A percentile compares a stretch with the other conserved stretches of the same genome.
These are phyloP conservation scores for Domatiomyces catenatus DNA, from an alignment of 2,329 filamentous ascomycete species.

Conservation along the genomic window DNA sequence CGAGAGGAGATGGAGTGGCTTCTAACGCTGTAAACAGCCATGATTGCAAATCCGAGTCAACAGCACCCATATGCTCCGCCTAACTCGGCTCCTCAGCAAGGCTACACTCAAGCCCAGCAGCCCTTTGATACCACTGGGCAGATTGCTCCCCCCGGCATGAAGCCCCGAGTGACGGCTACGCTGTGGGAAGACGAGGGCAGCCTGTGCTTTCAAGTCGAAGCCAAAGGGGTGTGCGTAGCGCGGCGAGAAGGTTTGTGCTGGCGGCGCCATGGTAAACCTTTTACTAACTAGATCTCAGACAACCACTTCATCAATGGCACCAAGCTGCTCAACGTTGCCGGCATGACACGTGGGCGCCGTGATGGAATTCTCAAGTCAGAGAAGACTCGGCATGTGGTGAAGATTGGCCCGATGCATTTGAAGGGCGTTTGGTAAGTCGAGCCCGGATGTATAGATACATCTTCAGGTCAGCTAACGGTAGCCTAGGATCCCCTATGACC, in stretches of 20 bases:
- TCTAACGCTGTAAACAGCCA: constrained; percentile 24
- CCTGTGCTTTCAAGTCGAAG: constrained; percentile 93
- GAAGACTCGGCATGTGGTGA: constrained; percentile 90
- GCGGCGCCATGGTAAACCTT: neutral
- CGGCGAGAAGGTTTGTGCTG: constrained; percentile 61
- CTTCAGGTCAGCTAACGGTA: constrained; percentile 5
- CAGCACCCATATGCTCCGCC: constrained; percentile 14
- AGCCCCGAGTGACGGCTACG: constrained; percentile 88
- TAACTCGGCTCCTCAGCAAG: constrained; percentile 10
- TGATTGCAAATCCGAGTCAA: constrained; percentile 15
- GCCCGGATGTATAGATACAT: neutral
- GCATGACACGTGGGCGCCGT: constrained; percentile 89
- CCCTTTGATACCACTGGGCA: constrained; percentile 81
- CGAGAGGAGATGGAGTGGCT: neutral
- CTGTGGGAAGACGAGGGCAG: constrained; percentile 98
- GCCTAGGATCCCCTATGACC: constrained; percentile 85
- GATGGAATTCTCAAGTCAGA: constrained; percentile 97
- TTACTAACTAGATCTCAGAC: constrained; percentile 38
- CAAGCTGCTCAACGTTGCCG: constrained; percentile 88
- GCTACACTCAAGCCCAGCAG: constrained; percentile 16
- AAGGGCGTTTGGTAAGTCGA: constrained; percentile 81
- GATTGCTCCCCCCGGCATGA: constrained; percentile 81
- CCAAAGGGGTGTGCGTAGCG: constrained; percentile 87
- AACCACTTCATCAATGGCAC: constrained; percentile 99
- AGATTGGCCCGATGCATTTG: constrained; percentile 97